Percentiles rank a stretch among this genome's conserved stretches.
Evolutionary conservation across 1,284 basidiomycete genomes (phyloP).

Genomic region (Blastosporella zonata): DNA sequence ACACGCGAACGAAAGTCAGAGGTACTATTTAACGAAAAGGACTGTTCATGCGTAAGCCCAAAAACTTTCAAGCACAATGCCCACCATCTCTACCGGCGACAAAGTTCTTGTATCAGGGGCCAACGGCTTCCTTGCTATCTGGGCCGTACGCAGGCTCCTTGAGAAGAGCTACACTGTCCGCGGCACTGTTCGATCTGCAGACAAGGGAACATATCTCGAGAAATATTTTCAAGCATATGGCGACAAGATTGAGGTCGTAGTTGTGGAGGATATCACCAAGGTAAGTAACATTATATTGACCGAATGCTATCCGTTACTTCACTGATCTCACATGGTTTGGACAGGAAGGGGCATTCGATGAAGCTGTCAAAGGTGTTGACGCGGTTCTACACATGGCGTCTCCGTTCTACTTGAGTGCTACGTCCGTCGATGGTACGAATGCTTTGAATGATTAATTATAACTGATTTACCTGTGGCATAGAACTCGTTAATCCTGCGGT

Average conservation of each 20-base stretch:
- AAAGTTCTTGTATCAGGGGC: slow-evolving; percentile 40
- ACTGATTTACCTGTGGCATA: slow-evolving; percentile 1
- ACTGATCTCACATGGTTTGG: background rate
- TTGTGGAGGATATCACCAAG: slow-evolving; percentile 47
- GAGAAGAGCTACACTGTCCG: slow-evolving; percentile 39
- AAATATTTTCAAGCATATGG: slow-evolving; percentile 37
- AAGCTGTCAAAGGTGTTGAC: slow-evolving; percentile 64
- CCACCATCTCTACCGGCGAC: slow-evolving; percentile 23
- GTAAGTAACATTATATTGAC: slow-evolving; percentile 23
- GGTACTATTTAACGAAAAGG: too few species aligned
- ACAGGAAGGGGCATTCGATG: slow-evolving; percentile 64
- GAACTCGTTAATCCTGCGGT: slow-evolving; percentile 25
- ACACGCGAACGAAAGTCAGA: background rate
- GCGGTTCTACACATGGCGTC: slow-evolving; percentile 60
- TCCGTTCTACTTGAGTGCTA: slow-evolving; percentile 36
- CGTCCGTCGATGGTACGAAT: slow-evolving; percentile 11
- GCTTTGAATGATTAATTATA: background rate
- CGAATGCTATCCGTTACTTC: background rate
- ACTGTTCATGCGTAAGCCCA: too few species aligned
- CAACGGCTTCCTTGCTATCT: slow-evolving; percentile 37
- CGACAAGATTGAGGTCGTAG: slow-evolving; percentile 41
- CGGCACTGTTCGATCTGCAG: slow-evolving; percentile 38
- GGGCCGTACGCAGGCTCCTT: slow-evolving; percentile 37
- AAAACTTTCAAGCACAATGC: slow-evolving; percentile 20
- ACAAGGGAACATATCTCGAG: slow-evolving; percentile 37